Conservation (phyloP, 176 grass and related monocot species). For the Aegilops speltoides region DNA sequence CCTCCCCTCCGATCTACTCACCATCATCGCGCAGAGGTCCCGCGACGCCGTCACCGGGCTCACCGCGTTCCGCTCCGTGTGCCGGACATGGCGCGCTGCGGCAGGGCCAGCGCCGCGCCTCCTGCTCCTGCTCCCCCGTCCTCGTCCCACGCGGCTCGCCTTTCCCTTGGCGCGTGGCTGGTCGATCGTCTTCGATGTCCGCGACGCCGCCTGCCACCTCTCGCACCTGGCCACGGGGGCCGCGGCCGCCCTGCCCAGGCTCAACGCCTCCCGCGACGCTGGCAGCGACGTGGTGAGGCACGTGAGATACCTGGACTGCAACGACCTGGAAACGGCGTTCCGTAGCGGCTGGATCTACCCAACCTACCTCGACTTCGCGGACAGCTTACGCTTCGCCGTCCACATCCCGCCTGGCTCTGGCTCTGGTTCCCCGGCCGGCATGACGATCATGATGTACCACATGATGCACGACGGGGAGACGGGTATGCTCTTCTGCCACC, state of each 20-base stretch:
- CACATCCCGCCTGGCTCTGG: background rate
- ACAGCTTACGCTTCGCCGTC: background rate
- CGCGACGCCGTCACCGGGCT: background rate
- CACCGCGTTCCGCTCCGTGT: slow-evolving; percentile 9
- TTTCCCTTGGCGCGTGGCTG: background rate
- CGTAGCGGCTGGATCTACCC: background rate
- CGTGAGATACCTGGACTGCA: background rate
- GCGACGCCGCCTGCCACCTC: background rate
- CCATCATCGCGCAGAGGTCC: background rate
- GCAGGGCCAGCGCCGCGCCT: background rate
- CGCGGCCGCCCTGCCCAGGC: background rate
- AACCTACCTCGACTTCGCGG: background rate
- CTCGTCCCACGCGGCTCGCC: background rate
- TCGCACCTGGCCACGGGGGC: slow-evolving; percentile 5
- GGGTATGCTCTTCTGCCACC: background rate
- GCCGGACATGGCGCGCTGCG: background rate
- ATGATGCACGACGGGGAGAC: too few species aligned
- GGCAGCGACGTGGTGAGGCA: background rate
- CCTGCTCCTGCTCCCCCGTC: background rate
- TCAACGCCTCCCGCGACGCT: background rate
- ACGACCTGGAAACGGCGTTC: background rate
- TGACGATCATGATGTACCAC: background rate
- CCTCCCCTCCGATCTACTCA: background rate
- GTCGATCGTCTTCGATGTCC: background rate
- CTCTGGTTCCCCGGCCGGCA: background rate